Conservation (phyloP, 202 grass and related monocot species). For the Dendrocalamus latiflorus region DNA sequence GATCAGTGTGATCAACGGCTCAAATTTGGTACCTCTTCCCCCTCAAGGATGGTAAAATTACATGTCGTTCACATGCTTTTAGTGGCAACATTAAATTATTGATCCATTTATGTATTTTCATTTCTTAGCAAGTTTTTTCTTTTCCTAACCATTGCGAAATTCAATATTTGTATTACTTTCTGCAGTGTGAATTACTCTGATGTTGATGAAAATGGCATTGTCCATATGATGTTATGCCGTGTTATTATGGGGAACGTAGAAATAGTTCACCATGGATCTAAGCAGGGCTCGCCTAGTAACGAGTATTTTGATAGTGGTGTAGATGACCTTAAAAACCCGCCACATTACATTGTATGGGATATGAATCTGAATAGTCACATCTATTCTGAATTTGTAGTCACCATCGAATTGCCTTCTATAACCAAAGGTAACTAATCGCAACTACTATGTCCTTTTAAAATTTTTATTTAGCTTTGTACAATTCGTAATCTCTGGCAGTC, state of each 20-base stretch:
- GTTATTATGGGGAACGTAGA: conserved; percentile 97
- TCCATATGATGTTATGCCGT: conserved; percentile 88
- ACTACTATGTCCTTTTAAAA: neutral
- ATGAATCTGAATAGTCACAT: conserved; percentile 76
- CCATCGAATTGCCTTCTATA: conserved; percentile 66
- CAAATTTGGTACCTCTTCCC: too few relatives aligned
- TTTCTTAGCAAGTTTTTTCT: neutral
- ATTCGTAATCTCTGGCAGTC: neutral
- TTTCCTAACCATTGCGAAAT: conserved; percentile 29
- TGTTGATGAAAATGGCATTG: conserved; percentile 77
- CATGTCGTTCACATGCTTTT: conserved; percentile 33
- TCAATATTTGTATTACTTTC: conserved; percentile 47
- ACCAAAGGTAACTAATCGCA: conserved; percentile 58
- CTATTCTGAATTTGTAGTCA: conserved; percentile 89
- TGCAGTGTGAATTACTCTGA: conserved; percentile 90
- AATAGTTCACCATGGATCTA: conserved; percentile 77
- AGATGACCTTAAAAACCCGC: conserved; percentile 85
- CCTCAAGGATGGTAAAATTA: too few relatives aligned
- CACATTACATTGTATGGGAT: conserved; percentile 95
- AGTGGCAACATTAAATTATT: neutral
- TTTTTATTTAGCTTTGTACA: conserved; percentile 8
- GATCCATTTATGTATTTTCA: neutral
- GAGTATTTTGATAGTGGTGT: conserved; percentile 82
- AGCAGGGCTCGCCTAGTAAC: conserved; percentile 63
- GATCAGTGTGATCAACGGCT: too few relatives aligned